Base-by-base conservation (phyloP, 352 stramenopile genomes). In the Globisporangium lucens region DNA sequence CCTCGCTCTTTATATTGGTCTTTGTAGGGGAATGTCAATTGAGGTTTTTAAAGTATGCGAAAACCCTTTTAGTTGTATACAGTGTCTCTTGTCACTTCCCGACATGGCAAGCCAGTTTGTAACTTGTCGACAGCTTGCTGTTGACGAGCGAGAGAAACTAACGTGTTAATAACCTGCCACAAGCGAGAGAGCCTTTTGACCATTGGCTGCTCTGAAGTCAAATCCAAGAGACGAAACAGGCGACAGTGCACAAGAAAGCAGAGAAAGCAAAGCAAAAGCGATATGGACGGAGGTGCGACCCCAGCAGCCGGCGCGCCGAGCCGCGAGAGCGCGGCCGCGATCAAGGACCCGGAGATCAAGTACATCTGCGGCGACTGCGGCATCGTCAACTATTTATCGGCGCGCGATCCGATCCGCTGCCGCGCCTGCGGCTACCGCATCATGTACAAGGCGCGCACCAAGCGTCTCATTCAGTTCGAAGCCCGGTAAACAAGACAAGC, bases 311-410 rank as follows among this genome's bases (percentile, higher is more conserved):
- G 80, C 57, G 75, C 80, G 38, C 65, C 80, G 35, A 73, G 81
- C 75, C 71, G 69, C 72, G 75, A 79, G 75, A 76, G 63, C 73
- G 76, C 76, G 65, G 67, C 71, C 27, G 81, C 90, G 72, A 68
- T 85, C 60, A 95, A 95, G 83, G 88, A 95, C 79, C 85, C 86
- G 38, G 88, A 95, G 72, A 95, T 98, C 69, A 97, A 98, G 80
- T 99, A 99, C 85, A 96, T 98, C 75, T 99, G 97, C 74, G 97
- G 97, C 33, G 97, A 99, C 86, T 99, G 97, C 76, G 95, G 94
- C 53, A 95, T 97, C 67, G 82, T 95, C 63, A 98, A 98, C 80
- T 89, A 98, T 68, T 92, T 99, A 73, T 98, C 97, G 70, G 93
- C 93, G 58, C 90, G 93, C 66, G 97, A 99, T 82, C 93, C 94